Conservation (phyloP, 495 filamentous ascomycete genomes). For the Podospora bellae-mahoneyi region DNA sequence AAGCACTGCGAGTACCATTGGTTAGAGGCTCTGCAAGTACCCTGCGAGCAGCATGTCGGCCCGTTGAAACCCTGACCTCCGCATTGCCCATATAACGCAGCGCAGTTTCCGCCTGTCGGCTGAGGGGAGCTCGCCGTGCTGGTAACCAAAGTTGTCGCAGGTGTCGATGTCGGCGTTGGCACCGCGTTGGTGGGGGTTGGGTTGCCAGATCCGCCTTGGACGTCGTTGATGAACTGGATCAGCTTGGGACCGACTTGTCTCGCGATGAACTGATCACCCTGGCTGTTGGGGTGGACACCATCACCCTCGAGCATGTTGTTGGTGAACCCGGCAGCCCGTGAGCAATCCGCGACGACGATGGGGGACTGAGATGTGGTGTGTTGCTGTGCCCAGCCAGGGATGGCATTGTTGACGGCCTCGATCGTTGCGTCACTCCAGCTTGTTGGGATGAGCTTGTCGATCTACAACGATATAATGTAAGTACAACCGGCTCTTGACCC, state of each 20-base stretch:
- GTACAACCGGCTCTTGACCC: background rate
- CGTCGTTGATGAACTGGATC: constrained; percentile 19
- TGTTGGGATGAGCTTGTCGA: constrained; percentile 34
- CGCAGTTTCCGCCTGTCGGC: constrained; percentile 9
- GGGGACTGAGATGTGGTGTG: constrained; percentile 32
- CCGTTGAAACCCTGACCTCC: constrained; percentile 8
- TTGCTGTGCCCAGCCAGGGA: constrained; percentile 31
- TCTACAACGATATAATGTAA: constrained; percentile 14
- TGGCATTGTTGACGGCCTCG: constrained; percentile 33
- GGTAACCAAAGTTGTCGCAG: background rate
- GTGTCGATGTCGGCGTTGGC: background rate
- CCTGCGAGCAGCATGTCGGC: constrained; percentile 11
- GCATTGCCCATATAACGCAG: constrained; percentile 4
- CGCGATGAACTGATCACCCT: constrained; percentile 34
- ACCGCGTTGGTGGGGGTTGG: background rate
- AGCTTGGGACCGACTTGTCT: constrained; percentile 26
- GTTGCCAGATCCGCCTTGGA: background rate
- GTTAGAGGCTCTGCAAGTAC: constrained; percentile 9
- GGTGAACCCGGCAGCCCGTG: constrained; percentile 27
- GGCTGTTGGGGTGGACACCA: constrained; percentile 36
- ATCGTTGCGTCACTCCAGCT: constrained; percentile 29
- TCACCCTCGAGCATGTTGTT: constrained; percentile 27
- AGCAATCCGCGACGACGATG: constrained; percentile 34
- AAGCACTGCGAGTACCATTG: constrained; percentile 13
- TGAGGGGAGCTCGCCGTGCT: background rate